phyloP scores from a whole-genome alignment of 2,329 filamentous ascomycete genomes.

The Alternaria sp. region DNA sequence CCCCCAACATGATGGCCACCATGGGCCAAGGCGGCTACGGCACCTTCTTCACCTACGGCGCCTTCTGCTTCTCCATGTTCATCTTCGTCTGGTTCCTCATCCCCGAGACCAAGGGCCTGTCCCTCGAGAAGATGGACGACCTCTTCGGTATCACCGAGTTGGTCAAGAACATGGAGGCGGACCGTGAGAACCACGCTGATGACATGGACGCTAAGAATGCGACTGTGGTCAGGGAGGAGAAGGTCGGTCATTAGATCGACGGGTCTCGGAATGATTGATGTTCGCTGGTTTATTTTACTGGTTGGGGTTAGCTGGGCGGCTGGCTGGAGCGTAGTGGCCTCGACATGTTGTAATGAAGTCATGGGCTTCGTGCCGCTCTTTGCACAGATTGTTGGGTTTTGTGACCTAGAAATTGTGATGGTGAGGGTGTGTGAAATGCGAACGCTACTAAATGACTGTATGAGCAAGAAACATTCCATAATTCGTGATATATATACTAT shows the following conservation, averaged over 20 bases:
- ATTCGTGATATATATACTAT: neutral
- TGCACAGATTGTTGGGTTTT: neutral
- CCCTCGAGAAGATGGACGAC: slow-evolving; percentile 70
- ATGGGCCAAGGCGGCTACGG: slow-evolving; percentile 59
- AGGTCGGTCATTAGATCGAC: slow-evolving; percentile 22
- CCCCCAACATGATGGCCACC: slow-evolving; percentile 70
- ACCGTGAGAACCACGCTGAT: slow-evolving; percentile 34
- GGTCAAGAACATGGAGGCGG: slow-evolving; percentile 43
- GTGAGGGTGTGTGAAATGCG: neutral
- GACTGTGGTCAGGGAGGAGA: slow-evolving; percentile 28
- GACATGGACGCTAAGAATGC: slow-evolving; percentile 40
- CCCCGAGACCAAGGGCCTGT: slow-evolving; percentile 73
- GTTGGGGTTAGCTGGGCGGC: neutral
- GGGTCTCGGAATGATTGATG: neutral
- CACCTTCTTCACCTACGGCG: slow-evolving; percentile 73
- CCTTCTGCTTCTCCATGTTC: slow-evolving; percentile 70
- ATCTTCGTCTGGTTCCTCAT: slow-evolving; percentile 71
- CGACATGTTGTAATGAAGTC: slow-evolving; percentile 18
- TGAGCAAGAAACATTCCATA: neutral
- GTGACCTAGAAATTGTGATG: neutral
- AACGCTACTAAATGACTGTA: neutral
- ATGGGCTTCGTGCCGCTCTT: slow-evolving; percentile 23
- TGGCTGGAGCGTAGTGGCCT: neutral
- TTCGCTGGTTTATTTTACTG: neutral
- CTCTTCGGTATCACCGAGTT: slow-evolving; percentile 67